Evolutionary conservation across 441 rosid genomes (phyloP).

Genomic region (Syzygium malaccense): DNA sequence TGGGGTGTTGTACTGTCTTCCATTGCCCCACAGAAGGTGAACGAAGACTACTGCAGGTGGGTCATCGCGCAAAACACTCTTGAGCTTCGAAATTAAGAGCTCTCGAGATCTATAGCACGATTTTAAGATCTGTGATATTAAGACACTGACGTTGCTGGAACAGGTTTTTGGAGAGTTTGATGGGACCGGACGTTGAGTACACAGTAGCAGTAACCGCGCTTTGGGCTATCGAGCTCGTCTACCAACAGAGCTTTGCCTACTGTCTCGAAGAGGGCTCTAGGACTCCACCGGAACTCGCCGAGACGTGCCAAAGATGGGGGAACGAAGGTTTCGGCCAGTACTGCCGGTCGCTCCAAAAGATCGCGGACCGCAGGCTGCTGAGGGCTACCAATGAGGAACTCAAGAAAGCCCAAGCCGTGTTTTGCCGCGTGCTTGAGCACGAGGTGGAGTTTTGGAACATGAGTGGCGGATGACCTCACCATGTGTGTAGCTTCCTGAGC

Average conservation of each 20-base stretch:
- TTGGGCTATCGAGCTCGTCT: slow-evolving; percentile 67
- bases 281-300: slow-evolving; percentile 31
- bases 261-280: slow-evolving; percentile 45
- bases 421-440: slow-evolving; percentile 38
- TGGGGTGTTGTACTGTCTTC: slow-evolving; percentile 49
- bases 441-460: slow-evolving; percentile 72
- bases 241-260: slow-evolving; percentile 58
- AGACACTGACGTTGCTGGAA: background rate
- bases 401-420: slow-evolving; percentile 31
- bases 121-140: background rate
- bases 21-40: slow-evolving; percentile 29
- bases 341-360: slow-evolving; percentile 33
- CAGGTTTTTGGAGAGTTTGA: slow-evolving; percentile 52
- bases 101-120: rapidly evolving
- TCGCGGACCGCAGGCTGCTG: slow-evolving; percentile 31
- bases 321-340: slow-evolving; percentile 42
- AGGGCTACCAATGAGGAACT: slow-evolving; percentile 34
- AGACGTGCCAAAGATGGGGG: slow-evolving; percentile 70
- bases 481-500: background rate
- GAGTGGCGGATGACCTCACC: slow-evolving; percentile 22
- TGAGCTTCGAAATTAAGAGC: background rate
- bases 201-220: slow-evolving; percentile 41
- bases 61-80: background rate
- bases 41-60: slow-evolving; percentile 49
- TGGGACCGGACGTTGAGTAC: slow-evolving; percentile 44